These are phyloP conservation scores for Saccharomycopsis phalli DNA, from an alignment of 1,139 yeast genomes.

Conservation along the genomic window DNA sequence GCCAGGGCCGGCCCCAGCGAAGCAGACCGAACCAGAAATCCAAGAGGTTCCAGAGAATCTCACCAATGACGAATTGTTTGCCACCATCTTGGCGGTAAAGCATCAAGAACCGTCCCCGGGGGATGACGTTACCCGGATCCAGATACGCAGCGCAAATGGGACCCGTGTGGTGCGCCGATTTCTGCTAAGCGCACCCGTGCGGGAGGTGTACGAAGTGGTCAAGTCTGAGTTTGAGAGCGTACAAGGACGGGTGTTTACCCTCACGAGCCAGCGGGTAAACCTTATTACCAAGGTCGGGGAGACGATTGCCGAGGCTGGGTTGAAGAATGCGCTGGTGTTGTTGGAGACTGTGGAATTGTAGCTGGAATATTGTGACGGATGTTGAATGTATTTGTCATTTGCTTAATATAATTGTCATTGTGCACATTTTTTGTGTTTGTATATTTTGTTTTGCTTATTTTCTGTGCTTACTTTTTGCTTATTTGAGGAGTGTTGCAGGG, in stretches of 20 bases:
- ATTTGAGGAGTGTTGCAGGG: not conserved
- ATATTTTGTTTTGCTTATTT: not conserved
- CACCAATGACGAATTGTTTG: conserved; percentile 32
- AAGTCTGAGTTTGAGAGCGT: conserved; percentile 46
- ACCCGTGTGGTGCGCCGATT: conserved; percentile 73
- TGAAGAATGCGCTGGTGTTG: conserved; percentile 73
- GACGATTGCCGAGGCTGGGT: conserved; percentile 66
- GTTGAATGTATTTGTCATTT: too few species aligned
- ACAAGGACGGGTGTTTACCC: conserved; percentile 42
- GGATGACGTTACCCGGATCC: conserved; percentile 60
- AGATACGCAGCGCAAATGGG: conserved; percentile 82
- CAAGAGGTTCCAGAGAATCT: conserved; percentile 24
- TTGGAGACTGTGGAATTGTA: conserved; percentile 43
- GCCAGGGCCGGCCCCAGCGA: conserved; percentile 20
- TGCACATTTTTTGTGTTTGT: not conserved
- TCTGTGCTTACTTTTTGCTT: not conserved
- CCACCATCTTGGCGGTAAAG: conserved; percentile 37
- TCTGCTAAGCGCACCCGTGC: conserved; percentile 45
- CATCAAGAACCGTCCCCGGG: conserved; percentile 56
- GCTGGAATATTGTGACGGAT: too few species aligned
- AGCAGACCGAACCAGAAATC: conserved; percentile 20
- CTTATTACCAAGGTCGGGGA: conserved; percentile 49
- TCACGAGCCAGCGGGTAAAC: conserved; percentile 61
- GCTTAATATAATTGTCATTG: too few species aligned
- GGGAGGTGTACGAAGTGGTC: conserved; percentile 50